Evolutionary conservation across 2,329 filamentous ascomycete species (phyloP), one percentile per base, ranked within the genome.

Genomic region (Pseudonectria buxi): DNA sequence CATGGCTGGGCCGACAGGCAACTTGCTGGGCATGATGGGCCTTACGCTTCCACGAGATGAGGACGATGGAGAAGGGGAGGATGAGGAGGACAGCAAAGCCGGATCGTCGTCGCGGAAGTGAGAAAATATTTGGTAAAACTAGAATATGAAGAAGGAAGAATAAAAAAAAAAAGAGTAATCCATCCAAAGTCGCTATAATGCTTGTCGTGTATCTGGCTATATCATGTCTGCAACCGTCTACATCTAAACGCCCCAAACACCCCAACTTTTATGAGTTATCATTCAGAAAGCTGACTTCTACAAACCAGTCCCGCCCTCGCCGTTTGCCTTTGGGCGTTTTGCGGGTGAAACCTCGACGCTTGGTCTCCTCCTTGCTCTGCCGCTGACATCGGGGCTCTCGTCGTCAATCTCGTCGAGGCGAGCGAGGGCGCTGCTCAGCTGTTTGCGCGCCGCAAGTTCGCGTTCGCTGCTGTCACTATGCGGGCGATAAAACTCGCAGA

Each of bases 1-100:
- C 10, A 76, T 83, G 68, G 72, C 86, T 24, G 92, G 92, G 0
- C 92, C 92, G 1, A 84, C 85, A 3, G 81, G 89, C 1, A 96
- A 95, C 56, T 67, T 98, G 41, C 72, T 98, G 52, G 82, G 81
- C 6, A 74, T 94, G 64, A 83, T 96, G 81, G 88, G 88, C 1
- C 68, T 95, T 46, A 72, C 76, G 27, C 67, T 95, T 40, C 90
- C 90, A 0, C 72, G 84, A 40, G 87, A 94, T 51, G 86, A 90
- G 41, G 79, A 74, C 16, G 72, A 77, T 25, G 64, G 63, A 1
- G 57, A 63, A 6, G 54, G 44, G 0, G 47, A 53, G 3, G 52
- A 55, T 4, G 40, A 52, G 9, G 44, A 55, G 4, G 32, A 40
- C 22, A 18, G 22, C 11, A 34, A 14, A 14, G 30, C 16, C 10